Evolutionary conservation across 2,329 filamentous ascomycete genomes (phyloP).

Genomic region (Pseudogymnoascus sp.): DNA sequence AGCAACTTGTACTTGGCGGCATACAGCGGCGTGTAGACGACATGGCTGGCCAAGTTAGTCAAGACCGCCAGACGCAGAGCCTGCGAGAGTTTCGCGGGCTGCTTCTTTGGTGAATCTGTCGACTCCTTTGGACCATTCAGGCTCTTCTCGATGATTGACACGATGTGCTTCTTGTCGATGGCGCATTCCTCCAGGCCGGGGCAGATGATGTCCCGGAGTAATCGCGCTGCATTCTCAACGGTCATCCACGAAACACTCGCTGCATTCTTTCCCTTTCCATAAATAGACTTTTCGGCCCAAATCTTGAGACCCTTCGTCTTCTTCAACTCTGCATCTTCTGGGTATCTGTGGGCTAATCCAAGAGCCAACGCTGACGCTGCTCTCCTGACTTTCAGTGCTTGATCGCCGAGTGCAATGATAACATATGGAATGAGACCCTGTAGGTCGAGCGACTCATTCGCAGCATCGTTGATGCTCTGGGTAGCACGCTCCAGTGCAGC

Average conservation of each 20-base stretch:
- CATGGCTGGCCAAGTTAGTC: constrained; percentile 67
- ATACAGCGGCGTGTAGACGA: constrained; percentile 60
- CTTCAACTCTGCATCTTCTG: constrained; percentile 35
- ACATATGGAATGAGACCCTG: constrained; percentile 81
- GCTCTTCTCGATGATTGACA: constrained; percentile 53
- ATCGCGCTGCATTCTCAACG: constrained; percentile 48
- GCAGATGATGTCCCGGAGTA: constrained; percentile 62
- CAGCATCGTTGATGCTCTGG: constrained; percentile 45
- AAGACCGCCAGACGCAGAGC: constrained; percentile 59
- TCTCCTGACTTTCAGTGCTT: constrained; percentile 67
- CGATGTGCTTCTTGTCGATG: constrained; percentile 67
- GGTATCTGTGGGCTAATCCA: constrained; percentile 47
- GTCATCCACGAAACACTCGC: constrained; percentile 50
- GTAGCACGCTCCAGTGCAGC: constrained; percentile 63
- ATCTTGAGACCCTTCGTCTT: constrained; percentile 30
- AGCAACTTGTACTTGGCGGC: constrained; percentile 66
- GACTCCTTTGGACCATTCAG: constrained; percentile 48
- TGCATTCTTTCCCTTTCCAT: constrained; percentile 48
- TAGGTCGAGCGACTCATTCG: constrained; percentile 53
- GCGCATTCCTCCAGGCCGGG: constrained; percentile 79
- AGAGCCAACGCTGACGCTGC: constrained; percentile 64
- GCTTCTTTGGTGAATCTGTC: constrained; percentile 39
- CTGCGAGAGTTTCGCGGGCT: constrained; percentile 43
- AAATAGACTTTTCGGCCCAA: constrained; percentile 61
- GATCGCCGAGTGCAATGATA: constrained; percentile 66